phyloP scores from a whole-genome alignment of 352 stramenopile genomes.

The Pythium chondricola region DNA sequence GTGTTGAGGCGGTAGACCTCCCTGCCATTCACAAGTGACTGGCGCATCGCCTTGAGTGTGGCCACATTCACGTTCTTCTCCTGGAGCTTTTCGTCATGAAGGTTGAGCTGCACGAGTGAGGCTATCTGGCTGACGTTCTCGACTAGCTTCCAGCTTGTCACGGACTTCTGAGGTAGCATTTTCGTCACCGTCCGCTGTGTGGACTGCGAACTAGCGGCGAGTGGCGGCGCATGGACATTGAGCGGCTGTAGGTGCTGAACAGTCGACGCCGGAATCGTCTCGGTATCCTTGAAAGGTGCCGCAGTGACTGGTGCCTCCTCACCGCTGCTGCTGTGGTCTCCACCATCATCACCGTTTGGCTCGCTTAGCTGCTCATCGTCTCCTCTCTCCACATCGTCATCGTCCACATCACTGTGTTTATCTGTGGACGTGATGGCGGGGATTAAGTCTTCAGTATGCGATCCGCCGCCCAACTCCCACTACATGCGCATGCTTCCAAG shows the following conservation, averaged over 20 bases:
- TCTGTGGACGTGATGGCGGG: too few relatives aligned
- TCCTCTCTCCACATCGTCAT: too few relatives aligned
- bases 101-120: constrained; percentile 9
- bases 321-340: too few relatives aligned
- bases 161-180: constrained; percentile 13
- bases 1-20: constrained; percentile 16
- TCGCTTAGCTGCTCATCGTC: too few relatives aligned
- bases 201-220: neutral
- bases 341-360: neutral
- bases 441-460: constrained; percentile 3
- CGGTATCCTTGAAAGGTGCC: too few relatives aligned
- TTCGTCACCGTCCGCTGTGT: constrained; percentile 11
- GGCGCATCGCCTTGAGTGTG: constrained; percentile 6
- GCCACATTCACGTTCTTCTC: constrained; percentile 16
- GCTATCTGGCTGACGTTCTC: constrained; percentile 2
- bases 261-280: too few relatives aligned
- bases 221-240: too few relatives aligned
- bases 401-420: too few relatives aligned
- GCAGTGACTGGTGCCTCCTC: too few relatives aligned
- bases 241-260: neutral
- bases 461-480: neutral
- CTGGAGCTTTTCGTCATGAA: constrained; percentile 8
- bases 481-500: constrained; percentile 12
- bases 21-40: constrained; percentile 5
- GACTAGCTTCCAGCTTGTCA: constrained; percentile 14